Percentiles rank a stretch among this genome's conserved stretches.
phyloP scores from a whole-genome alignment of 768 basidiomycete species.

The Termitomyces titanicus region DNA sequence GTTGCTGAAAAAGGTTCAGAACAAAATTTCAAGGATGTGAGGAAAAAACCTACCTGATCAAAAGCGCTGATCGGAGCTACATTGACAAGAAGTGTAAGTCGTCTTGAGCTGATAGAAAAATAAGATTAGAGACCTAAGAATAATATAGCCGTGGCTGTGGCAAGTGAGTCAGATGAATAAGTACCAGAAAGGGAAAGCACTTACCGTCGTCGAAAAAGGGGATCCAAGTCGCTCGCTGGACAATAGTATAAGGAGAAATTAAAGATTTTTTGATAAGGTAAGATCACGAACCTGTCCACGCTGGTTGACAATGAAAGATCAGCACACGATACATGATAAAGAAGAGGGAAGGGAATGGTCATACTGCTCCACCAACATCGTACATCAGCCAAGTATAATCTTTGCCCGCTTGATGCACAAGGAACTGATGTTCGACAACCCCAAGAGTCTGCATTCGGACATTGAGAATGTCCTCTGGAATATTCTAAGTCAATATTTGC shows the following conservation, averaged over 20 bases:
- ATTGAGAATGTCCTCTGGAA: slow-evolving; percentile 68
- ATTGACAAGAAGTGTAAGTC: background rate
- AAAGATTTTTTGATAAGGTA: background rate
- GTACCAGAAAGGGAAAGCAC: slow-evolving; percentile 11
- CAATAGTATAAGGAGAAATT: background rate
- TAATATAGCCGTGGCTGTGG: slow-evolving; percentile 72
- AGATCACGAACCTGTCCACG: slow-evolving; percentile 51
- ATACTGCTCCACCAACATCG: slow-evolving; percentile 79
- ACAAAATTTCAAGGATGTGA: slow-evolving; percentile 19
- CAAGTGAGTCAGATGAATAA: background rate
- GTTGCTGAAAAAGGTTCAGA: slow-evolving; percentile 42
- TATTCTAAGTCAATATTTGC: background rate
- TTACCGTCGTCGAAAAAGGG: slow-evolving; percentile 82
- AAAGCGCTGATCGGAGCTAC: slow-evolving; percentile 81
- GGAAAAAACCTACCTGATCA: slow-evolving; percentile 46
- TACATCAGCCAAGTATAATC: slow-evolving; percentile 74
- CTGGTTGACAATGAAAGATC: slow-evolving; percentile 25
- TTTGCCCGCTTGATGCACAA: slow-evolving; percentile 54
- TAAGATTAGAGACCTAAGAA: slow-evolving; percentile 45
- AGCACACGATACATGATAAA: background rate
- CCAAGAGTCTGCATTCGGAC: slow-evolving; percentile 81
- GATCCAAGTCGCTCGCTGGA: slow-evolving; percentile 72
- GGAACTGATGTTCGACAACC: slow-evolving; percentile 70
- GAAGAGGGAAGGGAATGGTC: slow-evolving; percentile 22
- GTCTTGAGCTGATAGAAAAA: background rate